These are phyloP conservation scores for Populus alba DNA, from an alignment of 345 rosid species.

Conservation along the genomic window DNA sequence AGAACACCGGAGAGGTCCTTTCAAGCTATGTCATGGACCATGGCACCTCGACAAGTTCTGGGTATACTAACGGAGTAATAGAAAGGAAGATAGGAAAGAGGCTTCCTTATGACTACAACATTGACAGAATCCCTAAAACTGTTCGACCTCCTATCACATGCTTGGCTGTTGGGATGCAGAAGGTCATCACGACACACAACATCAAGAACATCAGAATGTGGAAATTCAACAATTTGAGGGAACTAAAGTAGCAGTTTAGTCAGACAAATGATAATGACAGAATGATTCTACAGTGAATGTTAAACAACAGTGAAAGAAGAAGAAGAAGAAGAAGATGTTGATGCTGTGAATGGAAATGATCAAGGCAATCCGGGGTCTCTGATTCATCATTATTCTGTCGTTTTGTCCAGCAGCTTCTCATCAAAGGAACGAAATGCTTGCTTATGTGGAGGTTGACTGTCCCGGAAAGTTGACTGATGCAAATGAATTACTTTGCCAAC, in stretches of 20 bases:
- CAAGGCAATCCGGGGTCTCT: neutral
- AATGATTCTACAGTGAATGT: too few relatives aligned
- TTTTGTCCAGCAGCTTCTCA: neutral
- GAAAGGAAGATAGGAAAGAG: constrained; percentile 53
- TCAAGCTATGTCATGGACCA: constrained; percentile 50
- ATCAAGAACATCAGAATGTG: constrained; percentile 60
- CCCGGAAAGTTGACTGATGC: neutral
- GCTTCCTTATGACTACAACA: constrained; percentile 30
- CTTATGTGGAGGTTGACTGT: neutral
- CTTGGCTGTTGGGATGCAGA: constrained; percentile 82
- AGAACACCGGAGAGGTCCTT: constrained; percentile 56
- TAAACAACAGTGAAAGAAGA: too few relatives aligned
- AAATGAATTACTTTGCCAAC: too few relatives aligned
- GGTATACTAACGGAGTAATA: constrained; percentile 15
- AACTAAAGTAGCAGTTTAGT: neutral
- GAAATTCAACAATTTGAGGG: constrained; percentile 41
- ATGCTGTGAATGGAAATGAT: neutral
- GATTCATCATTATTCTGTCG: neutral
- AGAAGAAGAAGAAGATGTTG: neutral
- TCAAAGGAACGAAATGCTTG: too few relatives aligned
- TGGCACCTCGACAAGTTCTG: constrained; percentile 17
- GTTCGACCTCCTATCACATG: constrained; percentile 66
- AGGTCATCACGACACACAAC: constrained; percentile 66
- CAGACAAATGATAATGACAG: neutral
- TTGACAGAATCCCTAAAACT: constrained; percentile 52